Evolutionary conservation across 305 asterid species (phyloP).

Genomic region (Ilex paraguariensis): DNA sequence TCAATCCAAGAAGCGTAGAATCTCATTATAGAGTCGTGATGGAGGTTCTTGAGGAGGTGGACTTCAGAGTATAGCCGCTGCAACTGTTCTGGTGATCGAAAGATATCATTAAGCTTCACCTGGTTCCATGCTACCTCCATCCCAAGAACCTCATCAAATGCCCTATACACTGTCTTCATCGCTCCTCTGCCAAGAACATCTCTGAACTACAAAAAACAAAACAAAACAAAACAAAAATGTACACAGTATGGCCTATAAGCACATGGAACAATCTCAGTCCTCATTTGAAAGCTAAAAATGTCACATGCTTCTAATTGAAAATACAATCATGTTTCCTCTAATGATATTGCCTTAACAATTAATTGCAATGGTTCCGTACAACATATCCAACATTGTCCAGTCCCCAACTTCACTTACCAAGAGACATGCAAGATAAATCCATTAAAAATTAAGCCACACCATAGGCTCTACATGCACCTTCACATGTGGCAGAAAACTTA

Average conservation of each 20-base stretch:
- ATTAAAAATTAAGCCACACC: too few relatives aligned
- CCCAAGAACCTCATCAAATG: slow-evolving; percentile 67
- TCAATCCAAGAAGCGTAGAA: slow-evolving; percentile 64
- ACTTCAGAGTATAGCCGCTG: slow-evolving; percentile 73
- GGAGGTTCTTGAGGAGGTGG: slow-evolving; percentile 59
- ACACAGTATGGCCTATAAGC: neutral
- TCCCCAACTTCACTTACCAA: too few relatives aligned
- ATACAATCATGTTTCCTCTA: too few relatives aligned
- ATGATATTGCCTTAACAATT: too few relatives aligned
- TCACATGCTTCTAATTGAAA: neutral
- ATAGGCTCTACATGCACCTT: too few relatives aligned
- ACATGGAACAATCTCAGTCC: too few relatives aligned
- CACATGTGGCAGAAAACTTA: too few relatives aligned
- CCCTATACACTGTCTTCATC: slow-evolving; percentile 62
- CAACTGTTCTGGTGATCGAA: slow-evolving; percentile 46
- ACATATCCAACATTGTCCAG: too few relatives aligned
- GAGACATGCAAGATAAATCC: too few relatives aligned
- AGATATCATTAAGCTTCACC: slow-evolving; percentile 47
- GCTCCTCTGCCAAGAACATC: slow-evolving; percentile 87
- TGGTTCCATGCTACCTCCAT: slow-evolving; percentile 91
- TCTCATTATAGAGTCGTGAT: slow-evolving; percentile 55
- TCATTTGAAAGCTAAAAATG: neutral
- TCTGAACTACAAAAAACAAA: slow-evolving; percentile 36
- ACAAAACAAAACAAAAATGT: neutral
- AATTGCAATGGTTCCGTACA: too few relatives aligned